These are phyloP conservation scores for Suhomyces emberorum DNA, from an alignment of 805 yeast genomes.

Conservation along the genomic window DNA sequence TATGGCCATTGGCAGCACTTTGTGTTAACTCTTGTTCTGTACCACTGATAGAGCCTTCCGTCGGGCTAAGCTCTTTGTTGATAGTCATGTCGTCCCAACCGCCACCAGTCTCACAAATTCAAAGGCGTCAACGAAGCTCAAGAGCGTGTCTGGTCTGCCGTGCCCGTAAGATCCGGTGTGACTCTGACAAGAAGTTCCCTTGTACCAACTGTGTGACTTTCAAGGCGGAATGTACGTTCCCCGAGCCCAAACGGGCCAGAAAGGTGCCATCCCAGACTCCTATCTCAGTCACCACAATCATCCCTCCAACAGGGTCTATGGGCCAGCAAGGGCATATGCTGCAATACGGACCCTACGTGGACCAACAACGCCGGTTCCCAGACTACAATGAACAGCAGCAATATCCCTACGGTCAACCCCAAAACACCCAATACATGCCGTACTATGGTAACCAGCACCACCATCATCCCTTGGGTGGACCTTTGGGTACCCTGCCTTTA, in stretches of 20 bases:
- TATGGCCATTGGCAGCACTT: too few relatives aligned
- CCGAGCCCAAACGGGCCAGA: constrained; percentile 6
- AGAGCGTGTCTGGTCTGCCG: constrained; percentile 1
- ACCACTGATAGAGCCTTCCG: too few relatives aligned
- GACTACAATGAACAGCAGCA: background rate
- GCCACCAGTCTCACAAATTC: too few relatives aligned
- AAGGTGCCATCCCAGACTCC: background rate
- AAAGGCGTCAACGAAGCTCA: background rate
- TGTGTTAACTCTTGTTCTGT: too few relatives aligned
- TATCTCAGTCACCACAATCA: background rate
- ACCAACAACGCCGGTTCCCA: background rate
- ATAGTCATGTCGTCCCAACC: too few relatives aligned
- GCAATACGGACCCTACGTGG: background rate
- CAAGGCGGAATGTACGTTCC: constrained; percentile 9
- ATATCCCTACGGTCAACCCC: background rate
- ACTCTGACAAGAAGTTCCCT: constrained; percentile 2
- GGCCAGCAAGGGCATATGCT: background rate
- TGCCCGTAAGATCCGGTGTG: constrained; percentile 1
- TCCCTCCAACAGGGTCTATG: background rate
- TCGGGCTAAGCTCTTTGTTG: too few relatives aligned
- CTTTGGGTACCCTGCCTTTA: background rate
- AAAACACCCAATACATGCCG: background rate
- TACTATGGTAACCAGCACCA: background rate
- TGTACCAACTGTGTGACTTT: constrained; percentile 9
- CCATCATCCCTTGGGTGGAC: background rate